Evolutionary conservation across 352 stramenopile genomes (phyloP), one percentile per base, ranked within the genome.

Genomic region (Phytophthora tentaculata): DNA sequence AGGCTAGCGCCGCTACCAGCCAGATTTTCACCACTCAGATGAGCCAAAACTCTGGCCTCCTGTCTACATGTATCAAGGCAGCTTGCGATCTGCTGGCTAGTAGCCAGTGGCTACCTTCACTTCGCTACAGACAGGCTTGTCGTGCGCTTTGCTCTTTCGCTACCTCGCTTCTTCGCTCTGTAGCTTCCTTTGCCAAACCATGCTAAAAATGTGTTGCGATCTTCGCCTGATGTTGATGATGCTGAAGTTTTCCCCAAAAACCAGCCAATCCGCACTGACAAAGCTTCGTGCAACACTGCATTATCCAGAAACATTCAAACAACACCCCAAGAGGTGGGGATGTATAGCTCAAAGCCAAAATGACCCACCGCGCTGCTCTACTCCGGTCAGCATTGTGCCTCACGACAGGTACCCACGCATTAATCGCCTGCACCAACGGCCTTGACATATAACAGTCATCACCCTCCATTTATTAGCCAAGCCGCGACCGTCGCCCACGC

Each of bases 331-430:
- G 44, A 35, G 14, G 19, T 29, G 16, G 16, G 10, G 35, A 12
- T 24, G 1, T 7, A 48, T 6, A 24, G n/a, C n/a, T 44, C 19
- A 26, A 37, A 49, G 50, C 4, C 51, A 43, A 61, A 24, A 79
- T 79, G 65, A 74, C 62, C 12, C 79, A 84, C 37, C 77, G 80
- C 10, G 85, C 85, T 24, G 83, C 85, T 12, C 73, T 94, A 32
- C 65, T 94, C 39, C 86, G 86, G 61, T 92, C 83, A 44, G 86
- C 86, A 55, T 64, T 94, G 43, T 94, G 86, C 69, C 76, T 94
- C 32, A 94, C 86, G 13, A 92, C 86, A 2, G 85, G 84, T 91
- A 56, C 54, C 54, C 67, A 19, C 32, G 0, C 45, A 28, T 23
- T 57, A 22, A 63, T 29, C 20, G 8, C 43, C 9, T 26, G 20